These are phyloP conservation scores for Primulina huaijiensis DNA, from an alignment of 257 asterid genomes.

Conservation along the genomic window DNA sequence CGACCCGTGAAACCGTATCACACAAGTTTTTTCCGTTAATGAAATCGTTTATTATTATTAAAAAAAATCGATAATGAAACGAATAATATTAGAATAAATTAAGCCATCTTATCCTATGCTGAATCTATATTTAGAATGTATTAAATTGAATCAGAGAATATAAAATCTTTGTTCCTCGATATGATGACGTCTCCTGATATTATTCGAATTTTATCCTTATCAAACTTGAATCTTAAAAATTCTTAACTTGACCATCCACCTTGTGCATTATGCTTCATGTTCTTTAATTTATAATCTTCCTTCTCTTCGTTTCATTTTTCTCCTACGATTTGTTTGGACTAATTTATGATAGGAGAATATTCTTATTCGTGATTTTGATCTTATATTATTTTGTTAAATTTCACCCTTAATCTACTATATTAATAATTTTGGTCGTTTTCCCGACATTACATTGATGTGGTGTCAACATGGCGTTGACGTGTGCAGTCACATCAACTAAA, in stretches of 20 bases:
- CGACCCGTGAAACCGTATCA: no score
- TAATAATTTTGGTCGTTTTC: no score
- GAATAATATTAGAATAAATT: no score
- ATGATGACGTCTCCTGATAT: constrained; percentile 3
- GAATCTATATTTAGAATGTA: no score
- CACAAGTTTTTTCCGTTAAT: no score
- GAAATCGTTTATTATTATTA: no score
- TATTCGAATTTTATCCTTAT: constrained; percentile 30
- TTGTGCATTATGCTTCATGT: constrained; percentile 8
- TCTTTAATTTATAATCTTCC: not conserved
- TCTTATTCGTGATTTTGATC: not conserved
- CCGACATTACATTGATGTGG: no score
- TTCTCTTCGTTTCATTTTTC: constrained; percentile 13
- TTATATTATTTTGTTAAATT: not conserved
- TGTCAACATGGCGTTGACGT: no score
- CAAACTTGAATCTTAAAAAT: constrained; percentile 29
- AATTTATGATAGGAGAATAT: not conserved
- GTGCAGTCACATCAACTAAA: no score
- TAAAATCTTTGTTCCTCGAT: constrained; percentile 15
- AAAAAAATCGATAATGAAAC: no score
- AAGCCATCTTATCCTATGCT: no score
- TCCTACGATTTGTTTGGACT: not conserved
- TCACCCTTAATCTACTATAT: no score
- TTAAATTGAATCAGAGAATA: constrained; percentile 10
- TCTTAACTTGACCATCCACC: constrained; percentile 3